phyloP scores from a whole-genome alignment of 2,329 filamentous ascomycete species.

The Tetracladium maxilliforme region DNA sequence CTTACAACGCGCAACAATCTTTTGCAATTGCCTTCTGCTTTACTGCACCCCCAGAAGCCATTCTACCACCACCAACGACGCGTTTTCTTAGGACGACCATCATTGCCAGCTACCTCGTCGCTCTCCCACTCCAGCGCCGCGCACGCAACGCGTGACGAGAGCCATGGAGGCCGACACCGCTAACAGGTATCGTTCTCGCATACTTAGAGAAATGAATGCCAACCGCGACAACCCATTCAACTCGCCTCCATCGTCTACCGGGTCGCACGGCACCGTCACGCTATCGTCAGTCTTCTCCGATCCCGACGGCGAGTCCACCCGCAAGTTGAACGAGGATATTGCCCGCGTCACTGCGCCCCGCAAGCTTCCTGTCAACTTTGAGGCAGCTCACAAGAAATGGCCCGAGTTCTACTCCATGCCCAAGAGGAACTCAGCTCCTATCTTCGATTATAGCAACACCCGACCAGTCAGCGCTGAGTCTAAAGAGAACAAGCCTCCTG shows the following conservation, averaged over 20 bases:
- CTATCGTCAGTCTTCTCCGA: slow-evolving; percentile 7
- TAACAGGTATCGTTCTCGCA: slow-evolving; percentile 4
- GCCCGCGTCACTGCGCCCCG: too few species aligned
- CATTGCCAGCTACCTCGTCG: slow-evolving; percentile 4
- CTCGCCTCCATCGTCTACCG: slow-evolving; percentile 10
- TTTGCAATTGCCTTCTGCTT: background rate
- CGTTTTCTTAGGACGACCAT: slow-evolving; percentile 1
- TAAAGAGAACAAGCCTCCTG: too few species aligned
- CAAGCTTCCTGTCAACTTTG: too few species aligned
- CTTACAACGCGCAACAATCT: too few species aligned
- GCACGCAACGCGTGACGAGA: background rate
- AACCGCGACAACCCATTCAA: slow-evolving; percentile 6
- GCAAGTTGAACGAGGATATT: slow-evolving; percentile 5
- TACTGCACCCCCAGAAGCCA: slow-evolving; percentile 1
- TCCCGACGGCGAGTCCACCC: slow-evolving; percentile 10
- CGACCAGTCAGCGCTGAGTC: slow-evolving; percentile 6
- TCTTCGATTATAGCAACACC: slow-evolving; percentile 16
- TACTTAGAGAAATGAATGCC: slow-evolving; percentile 8
- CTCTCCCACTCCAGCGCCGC: slow-evolving; percentile 1
- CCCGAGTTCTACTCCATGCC: slow-evolving; percentile 14
- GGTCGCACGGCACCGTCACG: slow-evolving; percentile 13
- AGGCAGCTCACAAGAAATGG: too few species aligned
- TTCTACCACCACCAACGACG: slow-evolving; percentile 1
- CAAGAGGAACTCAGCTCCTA: slow-evolving; percentile 15
- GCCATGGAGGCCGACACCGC: background rate